These are phyloP conservation scores for Phialocephala sp. DNA, from an alignment of 2,329 filamentous ascomycete species.

Conservation along the genomic window DNA sequence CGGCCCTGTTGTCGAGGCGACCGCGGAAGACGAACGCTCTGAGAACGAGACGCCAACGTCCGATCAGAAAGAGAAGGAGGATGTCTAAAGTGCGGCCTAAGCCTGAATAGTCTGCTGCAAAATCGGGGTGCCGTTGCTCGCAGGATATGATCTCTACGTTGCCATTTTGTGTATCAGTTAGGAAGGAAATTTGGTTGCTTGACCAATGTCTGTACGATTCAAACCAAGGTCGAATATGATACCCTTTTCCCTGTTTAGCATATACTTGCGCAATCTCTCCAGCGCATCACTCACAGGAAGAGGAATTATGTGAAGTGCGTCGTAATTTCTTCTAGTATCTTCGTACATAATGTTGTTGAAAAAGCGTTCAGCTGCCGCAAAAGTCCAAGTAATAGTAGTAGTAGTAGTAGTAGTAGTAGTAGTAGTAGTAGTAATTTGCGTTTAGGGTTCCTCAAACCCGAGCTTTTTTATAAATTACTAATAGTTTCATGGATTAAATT, in stretches of 20 bases:
- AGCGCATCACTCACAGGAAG: not conserved
- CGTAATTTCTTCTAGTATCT: no score
- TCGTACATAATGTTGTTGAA: no score
- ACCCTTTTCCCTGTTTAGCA: slow-evolving; percentile 1
- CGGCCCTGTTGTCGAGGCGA: slow-evolving; percentile 47
- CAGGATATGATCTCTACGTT: not conserved
- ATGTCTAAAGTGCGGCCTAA: not conserved
- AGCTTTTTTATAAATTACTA: no score
- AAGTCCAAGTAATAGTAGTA: no score
- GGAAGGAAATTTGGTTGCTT: not conserved
- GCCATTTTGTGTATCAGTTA: not conserved
- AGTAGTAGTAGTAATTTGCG: no score
- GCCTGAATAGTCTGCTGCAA: no score
- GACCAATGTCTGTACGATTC: not conserved
- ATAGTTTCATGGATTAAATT: no score
- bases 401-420: no score
- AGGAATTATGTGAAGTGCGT: no score
- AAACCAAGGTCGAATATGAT: slow-evolving; percentile 2
- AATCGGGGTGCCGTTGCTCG: not conserved
- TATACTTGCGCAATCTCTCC: not conserved
- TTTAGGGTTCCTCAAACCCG: no score
- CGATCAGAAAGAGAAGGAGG: not conserved
- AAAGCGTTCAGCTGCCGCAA: no score
- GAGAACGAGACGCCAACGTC: not conserved
- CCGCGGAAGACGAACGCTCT: slow-evolving; percentile 28